Percentiles rank a stretch among this genome's conserved stretches.
Conservation (phyloP, 2,329 filamentous ascomycete species). For the Simplicillium sp. region DNA sequence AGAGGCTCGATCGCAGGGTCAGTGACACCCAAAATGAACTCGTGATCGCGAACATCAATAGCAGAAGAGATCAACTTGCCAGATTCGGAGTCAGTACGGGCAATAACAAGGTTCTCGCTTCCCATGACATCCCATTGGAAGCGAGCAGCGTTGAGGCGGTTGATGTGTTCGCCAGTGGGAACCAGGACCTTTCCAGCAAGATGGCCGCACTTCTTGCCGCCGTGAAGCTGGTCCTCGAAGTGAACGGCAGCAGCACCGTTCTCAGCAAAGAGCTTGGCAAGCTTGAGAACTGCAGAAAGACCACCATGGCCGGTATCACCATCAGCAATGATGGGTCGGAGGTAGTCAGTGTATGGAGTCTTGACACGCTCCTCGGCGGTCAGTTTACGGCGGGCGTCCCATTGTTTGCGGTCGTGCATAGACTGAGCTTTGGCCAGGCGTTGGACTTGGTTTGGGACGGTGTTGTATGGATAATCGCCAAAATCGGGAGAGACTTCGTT, state of each 20-base stretch:
- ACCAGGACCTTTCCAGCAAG: constrained; percentile 93
- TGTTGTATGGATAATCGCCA: constrained; percentile 98
- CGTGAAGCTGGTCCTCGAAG: constrained; percentile 95
- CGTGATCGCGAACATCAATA: constrained; percentile 89
- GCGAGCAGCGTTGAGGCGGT: constrained; percentile 79
- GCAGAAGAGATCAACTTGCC: constrained; percentile 83
- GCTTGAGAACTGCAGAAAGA: constrained; percentile 83
- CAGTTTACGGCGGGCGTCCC: constrained; percentile 75
- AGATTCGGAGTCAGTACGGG: constrained; percentile 90
- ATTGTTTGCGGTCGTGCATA: constrained; percentile 93
- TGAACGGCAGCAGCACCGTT: constrained; percentile 94
- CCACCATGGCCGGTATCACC: constrained; percentile 95
- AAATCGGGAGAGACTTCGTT: constrained; percentile 98
- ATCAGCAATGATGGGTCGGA: constrained; percentile 91
- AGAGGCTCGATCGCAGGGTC: constrained; percentile 67
- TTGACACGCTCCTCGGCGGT: constrained; percentile 60
- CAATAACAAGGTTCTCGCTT: constrained; percentile 86
- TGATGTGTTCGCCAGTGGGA: constrained; percentile 91
- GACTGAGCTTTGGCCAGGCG: constrained; percentile 93
- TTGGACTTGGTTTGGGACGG: constrained; percentile 96
- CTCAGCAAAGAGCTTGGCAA: constrained; percentile 95
- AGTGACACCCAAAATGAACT: constrained; percentile 85
- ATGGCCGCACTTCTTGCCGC: constrained; percentile 97
- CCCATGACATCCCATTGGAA: constrained; percentile 99
- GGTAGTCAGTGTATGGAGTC: constrained; percentile 81